These are phyloP conservation scores for Thraustotheca clavata DNA, from an alignment of 352 stramenopile genomes.

Conservation along the genomic window DNA sequence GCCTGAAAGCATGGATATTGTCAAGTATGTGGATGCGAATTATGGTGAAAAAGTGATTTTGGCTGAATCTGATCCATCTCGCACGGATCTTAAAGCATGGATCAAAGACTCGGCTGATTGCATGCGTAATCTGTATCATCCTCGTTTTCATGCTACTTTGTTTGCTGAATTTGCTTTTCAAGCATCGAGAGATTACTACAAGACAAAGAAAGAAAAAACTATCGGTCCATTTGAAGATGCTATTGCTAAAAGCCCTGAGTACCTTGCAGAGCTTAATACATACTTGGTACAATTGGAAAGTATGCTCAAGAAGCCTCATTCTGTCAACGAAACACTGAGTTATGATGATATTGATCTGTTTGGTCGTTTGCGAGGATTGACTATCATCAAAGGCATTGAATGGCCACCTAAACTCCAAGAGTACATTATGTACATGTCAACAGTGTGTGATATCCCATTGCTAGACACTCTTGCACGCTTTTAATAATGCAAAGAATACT, in stretches of 20 bases:
- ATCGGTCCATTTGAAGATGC: constrained; percentile 35
- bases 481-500: constrained; percentile 18
- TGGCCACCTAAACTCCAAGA: constrained; percentile 40
- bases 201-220: constrained; percentile 39
- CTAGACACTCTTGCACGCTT: constrained; percentile 41
- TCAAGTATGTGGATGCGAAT: constrained; percentile 43
- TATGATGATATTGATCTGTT: constrained; percentile 56
- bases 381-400: constrained; percentile 41
- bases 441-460: constrained; percentile 34
- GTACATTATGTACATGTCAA: constrained; percentile 40
- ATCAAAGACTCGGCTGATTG: constrained; percentile 26
- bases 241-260: constrained; percentile 31
- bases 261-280: constrained; percentile 34
- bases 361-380: constrained; percentile 35
- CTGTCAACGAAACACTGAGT: constrained; percentile 39
- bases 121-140: constrained; percentile 32
- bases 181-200: constrained; percentile 44
- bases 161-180: constrained; percentile 39
- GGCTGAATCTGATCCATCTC: constrained; percentile 28
- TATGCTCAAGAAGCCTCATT: constrained; percentile 32
- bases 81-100: constrained; percentile 39
- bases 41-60: constrained; percentile 30
- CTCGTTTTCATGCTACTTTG: constrained; percentile 32
- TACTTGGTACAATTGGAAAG: constrained; percentile 30
- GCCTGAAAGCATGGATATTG: constrained; percentile 49